A percentile compares a stretch with the other conserved stretches of the same genome.
Conservation (phyloP, 495 filamentous ascomycete genomes). For the Penicillium angulare region DNA sequence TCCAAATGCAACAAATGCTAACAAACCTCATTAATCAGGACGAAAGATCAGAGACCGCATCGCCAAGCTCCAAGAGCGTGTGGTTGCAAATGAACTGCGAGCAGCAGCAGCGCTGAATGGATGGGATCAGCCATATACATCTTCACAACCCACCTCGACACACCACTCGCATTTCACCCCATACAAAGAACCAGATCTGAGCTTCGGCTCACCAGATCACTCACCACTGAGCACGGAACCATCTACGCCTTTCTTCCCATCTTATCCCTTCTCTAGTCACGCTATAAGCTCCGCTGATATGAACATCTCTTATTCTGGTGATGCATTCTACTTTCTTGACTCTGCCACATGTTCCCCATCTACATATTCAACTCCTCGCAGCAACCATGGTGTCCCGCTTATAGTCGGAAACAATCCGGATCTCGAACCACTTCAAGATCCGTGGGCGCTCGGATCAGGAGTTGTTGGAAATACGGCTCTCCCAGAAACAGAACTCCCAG, state of each 20-base stretch:
- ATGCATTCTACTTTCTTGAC: too few relatives aligned
- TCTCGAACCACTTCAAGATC: too few relatives aligned
- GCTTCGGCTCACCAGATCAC: background rate
- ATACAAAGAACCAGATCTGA: background rate
- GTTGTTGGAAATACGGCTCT: too few relatives aligned
- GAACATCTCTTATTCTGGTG: background rate
- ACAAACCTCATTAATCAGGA: too few relatives aligned
- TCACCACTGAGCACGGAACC: constrained; percentile 1
- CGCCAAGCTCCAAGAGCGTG: constrained; percentile 43
- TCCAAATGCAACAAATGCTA: too few relatives aligned
- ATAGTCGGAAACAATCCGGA: too few relatives aligned
- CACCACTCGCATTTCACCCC: background rate
- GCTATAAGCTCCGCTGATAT: background rate
- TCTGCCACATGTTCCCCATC: too few relatives aligned
- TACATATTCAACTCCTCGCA: too few relatives aligned
- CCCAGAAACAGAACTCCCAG: too few relatives aligned
- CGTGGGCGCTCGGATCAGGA: too few relatives aligned
- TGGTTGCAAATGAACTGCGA: constrained; percentile 41
- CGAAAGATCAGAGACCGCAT: constrained; percentile 43
- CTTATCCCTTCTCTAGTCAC: background rate
- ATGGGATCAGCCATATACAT: constrained; percentile 24
- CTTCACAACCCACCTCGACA: constrained; percentile 1
- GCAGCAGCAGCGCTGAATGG: constrained; percentile 33
- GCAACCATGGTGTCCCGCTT: too few relatives aligned
- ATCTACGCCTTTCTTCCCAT: constrained; percentile 6